These are phyloP conservation scores for Crithidia acanthocephali DNA, from an alignment of 208 protist genomes.

Conservation along the genomic window DNA sequence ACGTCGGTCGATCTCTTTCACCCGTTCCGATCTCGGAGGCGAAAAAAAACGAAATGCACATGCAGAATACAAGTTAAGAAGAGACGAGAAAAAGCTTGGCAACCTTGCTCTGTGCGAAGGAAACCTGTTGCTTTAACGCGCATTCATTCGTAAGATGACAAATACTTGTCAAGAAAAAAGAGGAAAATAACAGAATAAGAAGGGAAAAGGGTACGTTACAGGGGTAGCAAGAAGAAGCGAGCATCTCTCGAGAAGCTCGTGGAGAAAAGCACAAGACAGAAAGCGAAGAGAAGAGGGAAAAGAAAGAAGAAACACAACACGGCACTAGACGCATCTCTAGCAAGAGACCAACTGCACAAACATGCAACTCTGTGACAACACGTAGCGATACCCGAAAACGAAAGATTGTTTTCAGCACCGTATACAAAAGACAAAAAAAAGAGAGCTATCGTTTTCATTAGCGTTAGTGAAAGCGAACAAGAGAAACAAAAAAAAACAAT, in stretches of 20 bases:
- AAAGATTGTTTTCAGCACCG: background rate
- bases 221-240: background rate
- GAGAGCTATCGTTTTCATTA: background rate
- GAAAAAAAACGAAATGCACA: too few relatives aligned
- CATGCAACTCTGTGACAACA: constrained; percentile 3
- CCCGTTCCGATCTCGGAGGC: too few relatives aligned
- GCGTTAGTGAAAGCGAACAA: too few relatives aligned
- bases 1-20: too few relatives aligned
- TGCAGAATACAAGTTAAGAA: too few relatives aligned
- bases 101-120: too few relatives aligned
- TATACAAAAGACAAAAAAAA: background rate
- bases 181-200: background rate
- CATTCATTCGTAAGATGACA: too few relatives aligned
- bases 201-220: background rate
- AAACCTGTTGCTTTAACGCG: too few relatives aligned
- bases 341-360: constrained; percentile 12
- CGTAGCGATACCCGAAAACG: constrained; percentile 1
- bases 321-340: constrained; percentile 2
- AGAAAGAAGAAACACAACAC: constrained; percentile 2
- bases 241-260: background rate
- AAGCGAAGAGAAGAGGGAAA: constrained; percentile 5
- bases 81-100: too few relatives aligned
- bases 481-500: too few relatives aligned
- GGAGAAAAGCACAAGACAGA: constrained; percentile 11
- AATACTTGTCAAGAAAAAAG: too few relatives aligned